These are phyloP conservation scores for Colletotrichum simmondsii DNA, from an alignment of 2,329 filamentous ascomycete genomes.

Conservation along the genomic window DNA sequence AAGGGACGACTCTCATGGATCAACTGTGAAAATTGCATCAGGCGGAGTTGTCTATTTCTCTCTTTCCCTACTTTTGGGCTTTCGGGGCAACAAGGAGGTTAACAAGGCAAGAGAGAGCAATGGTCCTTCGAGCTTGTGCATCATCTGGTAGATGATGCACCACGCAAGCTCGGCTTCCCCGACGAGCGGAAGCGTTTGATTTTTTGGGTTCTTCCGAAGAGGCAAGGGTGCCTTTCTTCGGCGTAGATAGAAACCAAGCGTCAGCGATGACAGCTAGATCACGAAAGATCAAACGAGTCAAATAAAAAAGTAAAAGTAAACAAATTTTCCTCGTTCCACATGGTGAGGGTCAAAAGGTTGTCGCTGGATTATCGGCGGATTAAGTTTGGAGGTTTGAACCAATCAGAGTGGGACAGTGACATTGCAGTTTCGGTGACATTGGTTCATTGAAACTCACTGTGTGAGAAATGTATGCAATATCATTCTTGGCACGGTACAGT, in stretches of 20 bases:
- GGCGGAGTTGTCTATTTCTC: slow-evolving; percentile 24
- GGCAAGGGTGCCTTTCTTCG: neutral
- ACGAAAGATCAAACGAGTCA: slow-evolving; percentile 22
- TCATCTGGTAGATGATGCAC: neutral
- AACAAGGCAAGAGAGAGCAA: neutral
- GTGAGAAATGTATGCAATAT: neutral
- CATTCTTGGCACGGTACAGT: neutral
- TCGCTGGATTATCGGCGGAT: neutral
- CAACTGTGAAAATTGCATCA: slow-evolving; percentile 29
- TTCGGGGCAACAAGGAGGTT: neutral
- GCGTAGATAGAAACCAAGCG: slow-evolving; percentile 32
- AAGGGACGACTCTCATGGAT: slow-evolving; percentile 21
- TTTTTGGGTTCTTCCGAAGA: neutral
- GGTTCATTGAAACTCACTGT: neutral
- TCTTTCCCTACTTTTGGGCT: neutral
- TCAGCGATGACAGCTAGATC: slow-evolving; percentile 22
- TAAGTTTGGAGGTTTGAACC: neutral
- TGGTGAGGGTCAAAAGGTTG: neutral
- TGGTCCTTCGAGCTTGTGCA: slow-evolving; percentile 2
- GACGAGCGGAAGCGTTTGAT: neutral
- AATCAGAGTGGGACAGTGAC: slow-evolving; percentile 17
- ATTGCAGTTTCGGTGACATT: neutral
- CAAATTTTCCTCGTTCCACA: neutral
- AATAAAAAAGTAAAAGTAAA: slow-evolving; percentile 2
- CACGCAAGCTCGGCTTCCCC: neutral